These are phyloP conservation scores for Sanghuangporus weigelae DNA, from an alignment of 1,284 basidiomycete genomes.

Conservation along the genomic window DNA sequence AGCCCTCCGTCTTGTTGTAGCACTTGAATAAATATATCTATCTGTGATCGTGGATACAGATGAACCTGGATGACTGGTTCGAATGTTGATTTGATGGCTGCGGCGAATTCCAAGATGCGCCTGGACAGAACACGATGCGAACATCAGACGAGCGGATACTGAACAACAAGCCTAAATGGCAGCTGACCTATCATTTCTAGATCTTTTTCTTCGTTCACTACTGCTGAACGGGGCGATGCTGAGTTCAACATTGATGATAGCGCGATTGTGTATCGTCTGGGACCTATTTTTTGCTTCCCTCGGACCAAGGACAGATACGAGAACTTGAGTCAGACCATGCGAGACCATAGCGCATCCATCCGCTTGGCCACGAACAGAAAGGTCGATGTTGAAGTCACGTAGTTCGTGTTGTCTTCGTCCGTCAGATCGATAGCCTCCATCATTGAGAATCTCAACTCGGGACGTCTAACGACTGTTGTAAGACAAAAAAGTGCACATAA, in stretches of 20 bases:
- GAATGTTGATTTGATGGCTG: slow-evolving; percentile 89
- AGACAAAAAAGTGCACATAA: background rate
- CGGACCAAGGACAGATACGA: slow-evolving; percentile 87
- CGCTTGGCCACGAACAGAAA: slow-evolving; percentile 70
- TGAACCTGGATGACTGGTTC: slow-evolving; percentile 90
- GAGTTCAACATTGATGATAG: slow-evolving; percentile 82
- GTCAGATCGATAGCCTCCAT: slow-evolving; percentile 87
- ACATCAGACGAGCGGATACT: background rate
- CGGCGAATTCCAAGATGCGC: slow-evolving; percentile 83
- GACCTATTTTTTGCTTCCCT: slow-evolving; percentile 78
- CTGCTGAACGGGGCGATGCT: slow-evolving; percentile 83
- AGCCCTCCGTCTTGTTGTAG: slow-evolving; percentile 91
- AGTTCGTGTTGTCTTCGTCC: slow-evolving; percentile 88
- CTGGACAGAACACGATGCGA: slow-evolving; percentile 38
- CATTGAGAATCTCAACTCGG: slow-evolving; percentile 84
- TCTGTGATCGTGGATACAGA: slow-evolving; percentile 90
- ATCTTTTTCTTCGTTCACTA: slow-evolving; percentile 69
- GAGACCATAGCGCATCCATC: slow-evolving; percentile 83
- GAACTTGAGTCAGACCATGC: slow-evolving; percentile 88
- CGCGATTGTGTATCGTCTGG: slow-evolving; percentile 76
- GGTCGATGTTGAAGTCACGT: slow-evolving; percentile 75
- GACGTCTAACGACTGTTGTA: slow-evolving; percentile 47
- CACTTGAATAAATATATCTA: slow-evolving; percentile 91
- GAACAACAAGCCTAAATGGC: background rate
- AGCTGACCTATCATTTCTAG: slow-evolving; percentile 82